phyloP scores from a whole-genome alignment of 306 rosid species.

The Sesbania bispinosa region DNA sequence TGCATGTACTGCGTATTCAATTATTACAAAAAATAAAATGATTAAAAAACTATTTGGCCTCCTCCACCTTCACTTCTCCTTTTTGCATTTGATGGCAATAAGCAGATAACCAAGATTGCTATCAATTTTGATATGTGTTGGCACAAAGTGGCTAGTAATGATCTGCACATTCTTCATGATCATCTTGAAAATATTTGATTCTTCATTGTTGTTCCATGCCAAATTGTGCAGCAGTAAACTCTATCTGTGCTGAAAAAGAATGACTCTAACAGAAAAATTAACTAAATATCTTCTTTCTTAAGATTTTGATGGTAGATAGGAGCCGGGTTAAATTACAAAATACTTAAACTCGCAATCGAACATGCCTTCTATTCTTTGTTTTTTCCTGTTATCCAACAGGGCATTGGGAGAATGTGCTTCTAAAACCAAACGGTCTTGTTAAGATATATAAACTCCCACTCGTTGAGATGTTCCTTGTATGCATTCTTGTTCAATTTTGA shows the following conservation, averaged over 20 bases:
- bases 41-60: too few relatives aligned
- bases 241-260: not conserved
- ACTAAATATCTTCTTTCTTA: not conserved
- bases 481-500: not conserved
- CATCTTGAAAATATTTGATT: not conserved
- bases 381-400: not conserved
- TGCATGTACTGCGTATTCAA: not conserved
- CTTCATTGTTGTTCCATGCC: not conserved
- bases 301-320: not conserved
- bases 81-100: not conserved
- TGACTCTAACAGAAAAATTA: not conserved
- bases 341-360: not conserved
- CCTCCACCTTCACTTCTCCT: too few relatives aligned
- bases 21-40: too few relatives aligned
- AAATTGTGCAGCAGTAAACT: not conserved
- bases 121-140: not conserved
- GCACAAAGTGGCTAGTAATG: not conserved
- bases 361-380: not conserved
- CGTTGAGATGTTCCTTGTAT: not conserved
- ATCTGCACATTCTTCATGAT: not conserved
- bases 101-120: not conserved
- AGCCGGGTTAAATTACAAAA: not conserved
- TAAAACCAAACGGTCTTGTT: conserved; percentile 6
- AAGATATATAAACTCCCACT: not conserved
- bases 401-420: not conserved